phyloP scores from a whole-genome alignment of 805 yeast species.

The Metschnikowia lachancei region DNA sequence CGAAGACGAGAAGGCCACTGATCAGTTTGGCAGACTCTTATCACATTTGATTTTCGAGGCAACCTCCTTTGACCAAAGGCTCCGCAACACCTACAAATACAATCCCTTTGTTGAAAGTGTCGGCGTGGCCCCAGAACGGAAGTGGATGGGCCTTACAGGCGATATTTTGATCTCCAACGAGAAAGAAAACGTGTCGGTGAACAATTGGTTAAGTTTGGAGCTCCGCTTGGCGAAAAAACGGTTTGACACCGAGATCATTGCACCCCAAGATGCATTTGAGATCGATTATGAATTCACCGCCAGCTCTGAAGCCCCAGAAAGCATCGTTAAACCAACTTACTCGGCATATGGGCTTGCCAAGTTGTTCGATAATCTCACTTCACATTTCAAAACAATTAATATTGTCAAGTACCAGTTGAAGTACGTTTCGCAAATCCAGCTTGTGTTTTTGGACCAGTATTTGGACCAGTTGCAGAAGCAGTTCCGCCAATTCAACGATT shows the following conservation, averaged over 20 bases:
- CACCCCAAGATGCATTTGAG: slow-evolving; percentile 47
- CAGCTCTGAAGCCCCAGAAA: slow-evolving; percentile 12
- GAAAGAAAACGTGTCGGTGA: slow-evolving; percentile 30
- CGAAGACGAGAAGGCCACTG: slow-evolving; percentile 19
- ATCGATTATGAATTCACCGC: slow-evolving; percentile 54
- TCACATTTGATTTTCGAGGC: slow-evolving; percentile 60
- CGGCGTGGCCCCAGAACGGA: slow-evolving; percentile 23
- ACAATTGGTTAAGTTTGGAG: slow-evolving; percentile 55
- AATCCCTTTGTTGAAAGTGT: slow-evolving; percentile 36
- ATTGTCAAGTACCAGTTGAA: slow-evolving; percentile 50
- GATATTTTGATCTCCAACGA: slow-evolving; percentile 37
- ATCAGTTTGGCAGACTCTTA: slow-evolving; percentile 46
- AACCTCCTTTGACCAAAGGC: slow-evolving; percentile 53
- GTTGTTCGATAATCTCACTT: slow-evolving; percentile 54
- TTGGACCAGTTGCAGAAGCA: slow-evolving; percentile 32
- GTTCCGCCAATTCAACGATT: slow-evolving; percentile 42
- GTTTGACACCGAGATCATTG: slow-evolving; percentile 49
- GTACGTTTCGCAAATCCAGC: slow-evolving; percentile 57
- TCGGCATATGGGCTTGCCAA: slow-evolving; percentile 58
- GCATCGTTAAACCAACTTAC: slow-evolving; percentile 49
- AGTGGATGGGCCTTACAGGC: slow-evolving; percentile 50
- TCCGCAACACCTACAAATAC: slow-evolving; percentile 46
- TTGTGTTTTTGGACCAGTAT: slow-evolving; percentile 54
- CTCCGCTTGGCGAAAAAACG: slow-evolving; percentile 48
- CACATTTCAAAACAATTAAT: slow-evolving; percentile 50